These are phyloP conservation scores for Populus deltoides DNA, from an alignment of 345 rosid species.

Conservation along the genomic window DNA sequence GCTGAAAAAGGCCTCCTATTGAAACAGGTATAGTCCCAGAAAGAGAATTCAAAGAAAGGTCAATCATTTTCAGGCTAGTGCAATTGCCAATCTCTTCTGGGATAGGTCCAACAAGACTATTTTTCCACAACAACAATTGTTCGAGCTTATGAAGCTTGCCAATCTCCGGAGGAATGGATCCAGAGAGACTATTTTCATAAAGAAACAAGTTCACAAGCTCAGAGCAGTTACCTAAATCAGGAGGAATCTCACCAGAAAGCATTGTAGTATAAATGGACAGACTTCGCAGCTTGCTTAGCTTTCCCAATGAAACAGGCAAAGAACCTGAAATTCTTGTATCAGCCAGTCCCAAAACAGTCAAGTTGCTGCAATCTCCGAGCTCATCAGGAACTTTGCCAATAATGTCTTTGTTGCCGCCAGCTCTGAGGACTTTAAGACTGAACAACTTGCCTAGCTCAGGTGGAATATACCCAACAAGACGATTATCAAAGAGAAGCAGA, in stretches of 20 bases:
- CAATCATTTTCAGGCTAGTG: conserved; percentile 60
- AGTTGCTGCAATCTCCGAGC: conserved; percentile 67
- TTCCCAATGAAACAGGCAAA: conserved; percentile 72
- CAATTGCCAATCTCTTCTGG: conserved; percentile 92
- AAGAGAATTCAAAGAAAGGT: conserved; percentile 73
- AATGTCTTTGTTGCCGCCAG: conserved; percentile 79
- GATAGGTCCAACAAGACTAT: conserved; percentile 65
- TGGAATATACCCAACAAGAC: conserved; percentile 64
- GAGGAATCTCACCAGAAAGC: conserved; percentile 87
- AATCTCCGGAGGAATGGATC: conserved; percentile 67
- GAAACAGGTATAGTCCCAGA: conserved; percentile 72
- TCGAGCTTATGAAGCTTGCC: conserved; percentile 73
- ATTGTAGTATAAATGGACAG: conserved; percentile 67
- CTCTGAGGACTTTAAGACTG: conserved; percentile 64
- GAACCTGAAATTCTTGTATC: conserved; percentile 71
- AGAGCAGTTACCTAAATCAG: conserved; percentile 75
- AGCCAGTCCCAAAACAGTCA: conserved; percentile 77
- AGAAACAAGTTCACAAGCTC: conserved; percentile 78
- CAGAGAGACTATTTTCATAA: conserved; percentile 77
- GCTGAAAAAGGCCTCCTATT: conserved; percentile 53
- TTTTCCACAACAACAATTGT: conserved; percentile 71
- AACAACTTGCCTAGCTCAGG: conserved; percentile 62
- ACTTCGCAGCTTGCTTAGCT: conserved; percentile 61
- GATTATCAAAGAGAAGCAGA: conserved; percentile 63
- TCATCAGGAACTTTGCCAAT: conserved; percentile 66